Evolutionary conservation across 768 basidiomycete species (phyloP).

Genomic region (Cystofilobasidium capitatum): DNA sequence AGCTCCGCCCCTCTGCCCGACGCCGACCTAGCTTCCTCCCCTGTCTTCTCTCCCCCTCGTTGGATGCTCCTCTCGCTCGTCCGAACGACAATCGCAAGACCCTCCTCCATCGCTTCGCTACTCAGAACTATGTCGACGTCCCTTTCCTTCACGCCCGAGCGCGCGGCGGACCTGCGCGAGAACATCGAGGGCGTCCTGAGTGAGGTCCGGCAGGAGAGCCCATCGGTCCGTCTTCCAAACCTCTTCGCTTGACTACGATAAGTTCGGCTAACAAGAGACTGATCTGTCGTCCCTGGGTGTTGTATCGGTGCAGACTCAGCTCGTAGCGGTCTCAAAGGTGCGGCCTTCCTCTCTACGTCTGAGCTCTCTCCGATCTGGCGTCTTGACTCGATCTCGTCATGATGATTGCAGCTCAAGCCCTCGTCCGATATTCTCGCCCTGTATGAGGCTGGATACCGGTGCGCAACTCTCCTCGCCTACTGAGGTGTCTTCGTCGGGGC

Average conservation of each 20-base stretch:
- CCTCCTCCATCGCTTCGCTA: too few species aligned
- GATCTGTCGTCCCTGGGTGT: too few species aligned
- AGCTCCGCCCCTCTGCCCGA: too few species aligned
- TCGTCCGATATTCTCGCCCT: slow-evolving; percentile 74
- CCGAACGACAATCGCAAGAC: too few species aligned
- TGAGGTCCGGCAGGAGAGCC: slow-evolving; percentile 29
- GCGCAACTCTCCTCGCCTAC: not conserved
- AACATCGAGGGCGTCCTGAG: slow-evolving; percentile 36
- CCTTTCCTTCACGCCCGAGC: slow-evolving; percentile 32
- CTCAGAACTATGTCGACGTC: slow-evolving; percentile 5
- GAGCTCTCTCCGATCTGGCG: not conserved
- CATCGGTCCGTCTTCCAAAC: not conserved
- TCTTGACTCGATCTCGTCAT: not conserved
- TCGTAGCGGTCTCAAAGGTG: slow-evolving; percentile 12
- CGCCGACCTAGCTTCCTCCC: too few species aligned
- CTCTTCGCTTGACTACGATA: not conserved
- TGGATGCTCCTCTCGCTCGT: too few species aligned
- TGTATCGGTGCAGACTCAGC: not conserved
- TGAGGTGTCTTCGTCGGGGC: not conserved
- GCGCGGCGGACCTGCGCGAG: slow-evolving; percentile 37
- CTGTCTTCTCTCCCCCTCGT: too few species aligned
- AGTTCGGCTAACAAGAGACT: not conserved
- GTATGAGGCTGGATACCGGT: slow-evolving; percentile 59
- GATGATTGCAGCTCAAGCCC: slow-evolving; percentile 53
- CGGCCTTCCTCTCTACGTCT: not conserved